Evolutionary conservation across 805 yeast genomes (phyloP).

Genomic region (Ogataea degrootiae): DNA sequence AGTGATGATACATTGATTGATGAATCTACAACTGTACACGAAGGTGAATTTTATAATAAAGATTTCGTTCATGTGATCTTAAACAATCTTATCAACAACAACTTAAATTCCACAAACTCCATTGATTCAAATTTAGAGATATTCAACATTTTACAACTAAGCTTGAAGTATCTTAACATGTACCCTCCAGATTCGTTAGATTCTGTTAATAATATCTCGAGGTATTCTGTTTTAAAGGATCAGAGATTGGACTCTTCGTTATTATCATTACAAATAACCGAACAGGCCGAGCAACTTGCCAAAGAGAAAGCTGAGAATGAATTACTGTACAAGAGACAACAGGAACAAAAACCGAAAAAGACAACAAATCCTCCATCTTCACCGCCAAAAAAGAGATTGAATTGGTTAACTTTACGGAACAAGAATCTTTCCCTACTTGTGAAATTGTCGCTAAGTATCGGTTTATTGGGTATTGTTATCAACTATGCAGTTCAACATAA

Average conservation of each 20-base stretch:
- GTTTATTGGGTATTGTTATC: conserved; percentile 14
- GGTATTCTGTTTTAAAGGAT: conserved; percentile 20
- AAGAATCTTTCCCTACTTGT: conserved; percentile 14
- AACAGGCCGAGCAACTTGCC: conserved; percentile 6
- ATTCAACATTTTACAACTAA: conserved; percentile 22
- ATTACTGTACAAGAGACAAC: conserved; percentile 1
- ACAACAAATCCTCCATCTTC: background rate
- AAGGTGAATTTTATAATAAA: conserved; percentile 15
- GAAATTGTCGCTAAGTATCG: conserved; percentile 17
- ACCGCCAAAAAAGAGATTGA: background rate
- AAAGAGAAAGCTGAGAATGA: conserved; percentile 1
- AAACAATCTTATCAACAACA: conserved; percentile 23
- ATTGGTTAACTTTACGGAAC: conserved; percentile 7
- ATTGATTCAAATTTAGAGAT: conserved; percentile 23
- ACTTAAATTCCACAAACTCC: conserved; percentile 18
- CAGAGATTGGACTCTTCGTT: conserved; percentile 5
- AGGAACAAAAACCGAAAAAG: background rate
- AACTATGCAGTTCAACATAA: conserved; percentile 8
- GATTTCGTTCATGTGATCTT: conserved; percentile 27
- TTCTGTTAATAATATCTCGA: conserved; percentile 5
- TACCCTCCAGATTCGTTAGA: conserved; percentile 5
- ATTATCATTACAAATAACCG: conserved; percentile 13
- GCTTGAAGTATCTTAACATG: conserved; percentile 9
- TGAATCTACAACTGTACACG: conserved; percentile 3
- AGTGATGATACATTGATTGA: conserved; percentile 23